Conservation (phyloP, 768 basidiomycete genomes). For the Termitomyces sp. region DNA sequence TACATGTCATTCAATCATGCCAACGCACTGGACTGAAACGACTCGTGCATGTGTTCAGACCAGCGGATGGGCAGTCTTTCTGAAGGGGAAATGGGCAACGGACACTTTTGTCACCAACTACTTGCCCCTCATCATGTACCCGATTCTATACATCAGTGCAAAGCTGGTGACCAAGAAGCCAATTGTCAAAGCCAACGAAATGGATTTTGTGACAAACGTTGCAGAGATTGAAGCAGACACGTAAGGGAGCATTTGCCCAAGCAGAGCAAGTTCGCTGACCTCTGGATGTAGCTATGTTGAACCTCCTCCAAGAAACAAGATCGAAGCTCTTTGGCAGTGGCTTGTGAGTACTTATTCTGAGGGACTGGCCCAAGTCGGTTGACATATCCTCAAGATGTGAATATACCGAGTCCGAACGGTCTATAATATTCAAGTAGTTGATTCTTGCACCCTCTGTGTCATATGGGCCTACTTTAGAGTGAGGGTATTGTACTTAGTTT, state of each 20-base stretch:
- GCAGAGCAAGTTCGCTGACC: background rate
- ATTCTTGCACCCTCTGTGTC: no score
- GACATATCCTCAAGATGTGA: background rate
- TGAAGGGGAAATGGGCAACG: constrained; percentile 42
- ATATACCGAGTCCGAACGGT: no score
- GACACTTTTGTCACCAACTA: constrained; percentile 81
- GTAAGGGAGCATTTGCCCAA: constrained; percentile 24
- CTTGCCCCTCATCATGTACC: constrained; percentile 65
- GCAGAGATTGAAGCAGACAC: constrained; percentile 66
- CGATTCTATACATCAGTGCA: constrained; percentile 62
- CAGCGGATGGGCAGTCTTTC: constrained; percentile 24
- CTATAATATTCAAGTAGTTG: no score
- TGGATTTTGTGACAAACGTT: constrained; percentile 79
- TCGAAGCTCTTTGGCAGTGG: constrained; percentile 75
- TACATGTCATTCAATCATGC: constrained; percentile 4
- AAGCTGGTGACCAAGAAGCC: constrained; percentile 51
- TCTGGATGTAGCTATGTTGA: constrained; percentile 50
- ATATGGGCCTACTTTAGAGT: background rate
- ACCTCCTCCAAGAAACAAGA: constrained; percentile 59
- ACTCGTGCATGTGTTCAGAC: background rate
- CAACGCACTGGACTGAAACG: background rate
- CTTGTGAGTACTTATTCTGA: constrained; percentile 46
- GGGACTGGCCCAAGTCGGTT: background rate
- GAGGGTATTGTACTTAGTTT: background rate
- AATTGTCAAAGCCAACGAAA: constrained; percentile 51